phyloP scores from a whole-genome alignment of 2,329 filamentous ascomycete species.

The Aspergillus ustus region DNA sequence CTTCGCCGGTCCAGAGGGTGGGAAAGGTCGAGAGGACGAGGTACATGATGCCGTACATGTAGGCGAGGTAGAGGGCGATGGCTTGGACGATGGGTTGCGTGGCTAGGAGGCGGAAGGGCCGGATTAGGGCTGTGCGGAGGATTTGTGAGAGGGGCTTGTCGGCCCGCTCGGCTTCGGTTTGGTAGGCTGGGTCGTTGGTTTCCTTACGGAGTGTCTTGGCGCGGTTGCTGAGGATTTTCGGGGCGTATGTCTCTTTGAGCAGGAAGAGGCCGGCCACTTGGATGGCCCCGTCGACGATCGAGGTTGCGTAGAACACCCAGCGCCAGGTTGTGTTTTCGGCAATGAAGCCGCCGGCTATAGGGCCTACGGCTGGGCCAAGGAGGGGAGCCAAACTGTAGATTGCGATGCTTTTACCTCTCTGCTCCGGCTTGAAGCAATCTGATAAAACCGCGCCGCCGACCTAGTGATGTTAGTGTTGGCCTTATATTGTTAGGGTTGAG shows the following conservation, averaged over 20 bases:
- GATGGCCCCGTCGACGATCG: conserved; percentile 65
- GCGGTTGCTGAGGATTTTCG: conserved; percentile 64
- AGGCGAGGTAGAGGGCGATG: conserved; percentile 60
- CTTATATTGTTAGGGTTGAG: not conserved
- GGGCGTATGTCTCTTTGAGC: conserved; percentile 68
- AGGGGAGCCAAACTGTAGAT: conserved; percentile 68
- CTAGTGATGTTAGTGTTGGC: conserved; percentile 26
- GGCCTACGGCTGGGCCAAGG: conserved; percentile 68
- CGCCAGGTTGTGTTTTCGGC: conserved; percentile 68
- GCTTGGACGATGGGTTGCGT: conserved; percentile 67
- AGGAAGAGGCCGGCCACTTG: conserved; percentile 66
- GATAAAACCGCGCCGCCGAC: conserved; percentile 57
- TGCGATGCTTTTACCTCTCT: conserved; percentile 66
- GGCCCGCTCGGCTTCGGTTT: conserved; percentile 47
- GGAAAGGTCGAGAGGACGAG: conserved; percentile 68
- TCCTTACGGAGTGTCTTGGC: conserved; percentile 54
- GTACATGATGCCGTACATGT: conserved; percentile 67
- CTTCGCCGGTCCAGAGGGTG: conserved; percentile 55
- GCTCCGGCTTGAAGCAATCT: conserved; percentile 64
- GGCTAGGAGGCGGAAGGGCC: conserved; percentile 61
- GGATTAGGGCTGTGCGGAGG: conserved; percentile 50
- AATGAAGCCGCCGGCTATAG: conserved; percentile 69
- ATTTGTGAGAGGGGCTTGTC: conserved; percentile 38
- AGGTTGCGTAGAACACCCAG: conserved; percentile 73
- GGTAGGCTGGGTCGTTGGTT: conserved; percentile 41